Evolutionary conservation across 352 stramenopile genomes (phyloP), one percentile per base, ranked within the genome.

Genomic region (Phytophthora nicotianae): DNA sequence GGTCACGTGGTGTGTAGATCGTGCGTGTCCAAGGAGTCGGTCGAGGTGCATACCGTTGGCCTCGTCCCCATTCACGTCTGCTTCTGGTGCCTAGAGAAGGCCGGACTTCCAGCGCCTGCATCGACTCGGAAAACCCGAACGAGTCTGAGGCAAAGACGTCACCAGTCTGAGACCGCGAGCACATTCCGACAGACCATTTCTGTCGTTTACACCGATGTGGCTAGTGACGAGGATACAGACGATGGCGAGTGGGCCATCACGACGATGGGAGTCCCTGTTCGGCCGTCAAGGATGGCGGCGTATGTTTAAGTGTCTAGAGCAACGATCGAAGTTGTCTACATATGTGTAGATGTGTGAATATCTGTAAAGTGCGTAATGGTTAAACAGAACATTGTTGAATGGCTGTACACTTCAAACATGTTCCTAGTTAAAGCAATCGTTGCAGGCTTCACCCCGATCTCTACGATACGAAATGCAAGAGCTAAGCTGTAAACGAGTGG

Each of bases 21-120:
- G 2, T 79, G 71, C 46, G 45, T 51, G n/a, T 65, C 55, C 23
- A 79, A 79, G 53, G 70, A 79, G 26, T 66, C 53, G 20, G 54
- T 78, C 16, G 59, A 75, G 24, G 27, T 78, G n/a, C 62, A 73
- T 13, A 46, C 29, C 3, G 40, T 75, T 13, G 70, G 70, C n/a
- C 27, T 66, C 17, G 62, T 76, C 1, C 43, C 67, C 4, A 71
- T 70, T 29, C 67, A 66, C 20, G 60, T 79, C 16, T 79, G 70
- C 45, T 62, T 71, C 27, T 42, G 37, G n/a, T 77, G 68, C 49
- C 54, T 77, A 4, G 45, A 65, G 17, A 63, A 65, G 21, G 66
- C 68, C 27, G 68, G 68, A 17, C 54, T 77, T 7, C 45, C 62
- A 14, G 27, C 53, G 21, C 37, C 60, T 26, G n/a, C 53, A 10